Base-by-base conservation (phyloP, 78 protist genomes). In the Tieghemostelium lacteum region DNA sequence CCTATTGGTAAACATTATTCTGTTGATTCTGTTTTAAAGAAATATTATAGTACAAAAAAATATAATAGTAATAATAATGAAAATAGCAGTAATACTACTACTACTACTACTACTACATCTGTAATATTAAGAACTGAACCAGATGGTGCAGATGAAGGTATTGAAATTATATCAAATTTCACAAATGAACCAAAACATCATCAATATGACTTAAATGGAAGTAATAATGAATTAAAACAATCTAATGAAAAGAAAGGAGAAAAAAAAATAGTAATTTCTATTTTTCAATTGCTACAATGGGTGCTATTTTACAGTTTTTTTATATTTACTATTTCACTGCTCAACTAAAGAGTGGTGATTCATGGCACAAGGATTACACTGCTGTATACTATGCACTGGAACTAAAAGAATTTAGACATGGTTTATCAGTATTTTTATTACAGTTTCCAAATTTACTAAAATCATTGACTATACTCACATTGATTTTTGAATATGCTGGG, bases 321-420 rank as follows among this genome's bases (percentile, higher is more conserved):
- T n/a, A 22, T 10, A 83, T 83, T 16, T 83, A 83, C 69, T 17
- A 69, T 20, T 83, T 83, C 29, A 83, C 89, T 5, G 89, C 89
- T 31, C n/a, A 58, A 10, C 45, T 69, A 16, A 83, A 83, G 39
- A 33, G 33, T 69, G 89, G 78, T 31, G 72, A 39, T 29, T 50
- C 74, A 4, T 83, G 89, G 89, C 89, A 83, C 60, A 71, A 45
- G 0, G 36, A 37, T 16, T 70, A 70, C 31, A n/a, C 39, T 29
- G 52, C 89, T n/a, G 89, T 83, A 20, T 58, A 83, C 49, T 83
- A 83, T n/a, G 70, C 89, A 17, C 22, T 83, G n/a, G 69, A 69
- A 40, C 42, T 83, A 55, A 45, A 40, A 17, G 77, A 83, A 33
- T 83, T 83, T 69, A 58, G 42, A 28, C 63, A 69, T 66, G 89